These are phyloP conservation scores for Cutaneotrichosporon spelunceum DNA, from an alignment of 1,284 basidiomycete species.

Conservation along the genomic window DNA sequence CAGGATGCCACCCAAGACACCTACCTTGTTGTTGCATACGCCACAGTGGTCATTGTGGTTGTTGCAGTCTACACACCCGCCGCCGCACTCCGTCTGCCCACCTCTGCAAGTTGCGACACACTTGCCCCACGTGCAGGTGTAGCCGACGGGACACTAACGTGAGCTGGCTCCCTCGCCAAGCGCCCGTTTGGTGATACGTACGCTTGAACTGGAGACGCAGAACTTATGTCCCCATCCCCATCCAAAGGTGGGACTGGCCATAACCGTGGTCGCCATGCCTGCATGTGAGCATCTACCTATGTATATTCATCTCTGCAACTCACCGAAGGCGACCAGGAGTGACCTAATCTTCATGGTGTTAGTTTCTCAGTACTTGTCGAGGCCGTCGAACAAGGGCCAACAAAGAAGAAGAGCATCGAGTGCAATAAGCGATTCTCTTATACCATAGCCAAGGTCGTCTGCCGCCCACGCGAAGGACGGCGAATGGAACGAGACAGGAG, in stretches of 20 bases:
- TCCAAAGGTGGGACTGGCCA: background rate
- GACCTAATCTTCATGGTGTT: constrained; percentile 5
- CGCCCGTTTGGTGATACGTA: too few relatives aligned
- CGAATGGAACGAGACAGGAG: background rate
- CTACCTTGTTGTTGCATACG: background rate
- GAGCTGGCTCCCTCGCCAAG: background rate
- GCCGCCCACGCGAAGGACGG: too few relatives aligned
- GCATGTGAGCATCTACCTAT: background rate
- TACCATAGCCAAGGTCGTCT: background rate
- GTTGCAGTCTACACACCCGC: background rate
- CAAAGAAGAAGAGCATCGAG: too few relatives aligned
- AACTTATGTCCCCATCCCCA: background rate
- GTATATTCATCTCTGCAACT: background rate
- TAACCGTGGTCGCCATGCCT: background rate
- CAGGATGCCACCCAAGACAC: background rate
- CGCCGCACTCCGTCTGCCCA: background rate
- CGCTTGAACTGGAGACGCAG: too few relatives aligned
- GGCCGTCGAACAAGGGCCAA: background rate
- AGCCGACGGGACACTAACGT: background rate
- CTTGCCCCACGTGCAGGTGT: background rate
- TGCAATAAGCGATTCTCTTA: background rate
- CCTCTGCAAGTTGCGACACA: background rate
- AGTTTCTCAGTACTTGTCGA: background rate
- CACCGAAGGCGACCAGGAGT: constrained; percentile 5
- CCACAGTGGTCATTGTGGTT: background rate